These are phyloP conservation scores for Globisporangium nagaii DNA, from an alignment of 352 stramenopile genomes.

Conservation along the genomic window DNA sequence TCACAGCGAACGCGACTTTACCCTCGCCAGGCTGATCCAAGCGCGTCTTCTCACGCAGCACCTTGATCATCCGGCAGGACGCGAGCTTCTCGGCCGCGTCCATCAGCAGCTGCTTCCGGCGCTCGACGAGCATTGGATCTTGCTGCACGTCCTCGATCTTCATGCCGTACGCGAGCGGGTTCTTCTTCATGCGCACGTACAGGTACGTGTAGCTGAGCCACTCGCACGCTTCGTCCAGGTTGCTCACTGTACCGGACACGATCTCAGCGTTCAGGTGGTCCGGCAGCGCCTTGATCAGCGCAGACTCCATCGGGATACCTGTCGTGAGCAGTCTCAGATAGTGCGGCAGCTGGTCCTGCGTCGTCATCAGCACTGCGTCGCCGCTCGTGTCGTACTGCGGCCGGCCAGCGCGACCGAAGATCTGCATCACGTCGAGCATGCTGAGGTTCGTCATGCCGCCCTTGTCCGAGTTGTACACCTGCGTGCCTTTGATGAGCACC, in stretches of 20 bases:
- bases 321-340: slow-evolving; percentile 96
- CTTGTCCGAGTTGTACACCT: slow-evolving; percentile 99
- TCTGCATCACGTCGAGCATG: slow-evolving; percentile 99
- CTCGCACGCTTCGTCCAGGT: slow-evolving; percentile 92
- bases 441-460: slow-evolving; percentile 96
- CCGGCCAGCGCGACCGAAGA: slow-evolving; percentile 97
- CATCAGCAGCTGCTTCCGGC: slow-evolving; percentile 64
- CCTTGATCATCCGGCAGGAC: slow-evolving; percentile 79
- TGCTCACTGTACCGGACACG: slow-evolving; percentile 97
- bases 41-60: slow-evolving; percentile 50
- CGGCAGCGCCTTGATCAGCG: slow-evolving; percentile 97
- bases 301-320: slow-evolving; percentile 97
- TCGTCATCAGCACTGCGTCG: slow-evolving; percentile 98
- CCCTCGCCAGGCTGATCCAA: slow-evolving; percentile 27
- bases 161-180: slow-evolving; percentile 98
- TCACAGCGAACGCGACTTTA: slow-evolving; percentile 88
- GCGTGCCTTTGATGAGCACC: slow-evolving; percentile 99
- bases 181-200: slow-evolving; percentile 98
- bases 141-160: slow-evolving; percentile 88
- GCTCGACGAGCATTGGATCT: slow-evolving; percentile 84
- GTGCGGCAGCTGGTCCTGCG: slow-evolving; percentile 88
- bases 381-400: slow-evolving; percentile 99
- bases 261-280: slow-evolving; percentile 99
- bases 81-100: slow-evolving; percentile 73
- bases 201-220: slow-evolving; percentile 99